phyloP scores from a whole-genome alignment of 805 yeast genomes.

The Zygosaccharomyces pseudorouxii region DNA sequence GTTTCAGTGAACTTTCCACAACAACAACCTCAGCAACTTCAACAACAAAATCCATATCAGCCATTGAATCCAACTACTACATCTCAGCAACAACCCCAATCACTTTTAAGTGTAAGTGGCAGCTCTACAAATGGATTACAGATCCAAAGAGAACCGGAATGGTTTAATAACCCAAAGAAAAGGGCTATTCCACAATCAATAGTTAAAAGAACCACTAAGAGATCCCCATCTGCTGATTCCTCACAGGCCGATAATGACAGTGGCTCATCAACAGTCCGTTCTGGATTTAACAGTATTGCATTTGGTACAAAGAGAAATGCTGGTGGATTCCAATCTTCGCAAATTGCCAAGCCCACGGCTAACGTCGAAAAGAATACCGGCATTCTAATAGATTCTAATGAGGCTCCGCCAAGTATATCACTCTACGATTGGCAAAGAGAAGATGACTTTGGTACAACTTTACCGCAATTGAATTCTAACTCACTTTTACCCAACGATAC shows the following conservation, averaged over 20 bases:
- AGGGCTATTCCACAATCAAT: slow-evolving; percentile 46
- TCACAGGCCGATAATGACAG: slow-evolving; percentile 8
- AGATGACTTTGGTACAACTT: slow-evolving; percentile 30
- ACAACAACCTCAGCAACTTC: slow-evolving; percentile 22
- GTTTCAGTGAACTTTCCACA: slow-evolving; percentile 23
- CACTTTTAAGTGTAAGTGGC: slow-evolving; percentile 24
- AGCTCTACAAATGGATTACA: slow-evolving; percentile 25
- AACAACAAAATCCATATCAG: slow-evolving; percentile 12
- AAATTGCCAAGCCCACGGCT: slow-evolving; percentile 8
- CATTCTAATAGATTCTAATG: slow-evolving; percentile 35
- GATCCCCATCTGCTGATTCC: slow-evolving; percentile 14
- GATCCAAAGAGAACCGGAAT: slow-evolving; percentile 29
- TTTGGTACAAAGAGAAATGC: slow-evolving; percentile 37
- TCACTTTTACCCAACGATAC: slow-evolving; percentile 1
- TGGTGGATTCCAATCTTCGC: slow-evolving; percentile 12
- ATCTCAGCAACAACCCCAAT: slow-evolving; percentile 25
- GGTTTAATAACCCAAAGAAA: slow-evolving; percentile 43
- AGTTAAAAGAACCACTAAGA: slow-evolving; percentile 38
- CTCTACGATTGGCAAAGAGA: slow-evolving; percentile 41
- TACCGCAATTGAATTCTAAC: slow-evolving; percentile 12
- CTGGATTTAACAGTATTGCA: slow-evolving; percentile 37
- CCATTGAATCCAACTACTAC: slow-evolving; percentile 28
- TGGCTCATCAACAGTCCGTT: slow-evolving; percentile 11
- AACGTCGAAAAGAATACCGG: slow-evolving; percentile 22
- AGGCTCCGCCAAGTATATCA: slow-evolving; percentile 41